Percentiles rank a stretch among this genome's conserved stretches.
These are phyloP conservation scores for Backusella luteola DNA, from an alignment of 192 early-diverging fungal genomes.

Conservation along the genomic window DNA sequence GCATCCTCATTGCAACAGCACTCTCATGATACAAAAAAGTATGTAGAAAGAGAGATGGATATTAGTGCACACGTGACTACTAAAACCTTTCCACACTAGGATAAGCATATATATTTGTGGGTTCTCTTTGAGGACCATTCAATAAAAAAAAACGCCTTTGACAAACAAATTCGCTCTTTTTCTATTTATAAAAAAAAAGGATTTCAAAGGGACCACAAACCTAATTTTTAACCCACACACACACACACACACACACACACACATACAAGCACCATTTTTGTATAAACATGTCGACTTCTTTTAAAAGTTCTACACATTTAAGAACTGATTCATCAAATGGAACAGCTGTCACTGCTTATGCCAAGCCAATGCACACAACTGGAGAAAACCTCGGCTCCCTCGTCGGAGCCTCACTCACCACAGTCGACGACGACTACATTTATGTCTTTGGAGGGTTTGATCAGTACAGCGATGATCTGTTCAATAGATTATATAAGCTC, in stretches of 20 bases:
- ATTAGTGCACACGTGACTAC: neutral
- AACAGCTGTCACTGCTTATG: neutral
- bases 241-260: too few species aligned
- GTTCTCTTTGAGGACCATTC: too few species aligned
- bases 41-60: neutral
- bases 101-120: neutral
- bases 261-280: neutral
- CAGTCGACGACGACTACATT: constrained; percentile 34
- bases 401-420: constrained; percentile 44
- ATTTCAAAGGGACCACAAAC: neutral
- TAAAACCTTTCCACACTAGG: neutral
- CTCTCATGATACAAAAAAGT: neutral
- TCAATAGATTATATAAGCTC: constrained; percentile 60
- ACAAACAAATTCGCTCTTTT: neutral
- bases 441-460: constrained; percentile 66
- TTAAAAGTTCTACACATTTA: neutral
- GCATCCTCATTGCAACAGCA: constrained; percentile 22
- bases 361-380: constrained; percentile 4
- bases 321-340: neutral
- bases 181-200: neutral
- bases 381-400: constrained; percentile 36
- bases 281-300: neutral
- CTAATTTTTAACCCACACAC: neutral
- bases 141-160: too few species aligned
- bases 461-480: constrained; percentile 66